Base-by-base conservation (phyloP, 257 asterid species). In the Fraxinus americana region DNA sequence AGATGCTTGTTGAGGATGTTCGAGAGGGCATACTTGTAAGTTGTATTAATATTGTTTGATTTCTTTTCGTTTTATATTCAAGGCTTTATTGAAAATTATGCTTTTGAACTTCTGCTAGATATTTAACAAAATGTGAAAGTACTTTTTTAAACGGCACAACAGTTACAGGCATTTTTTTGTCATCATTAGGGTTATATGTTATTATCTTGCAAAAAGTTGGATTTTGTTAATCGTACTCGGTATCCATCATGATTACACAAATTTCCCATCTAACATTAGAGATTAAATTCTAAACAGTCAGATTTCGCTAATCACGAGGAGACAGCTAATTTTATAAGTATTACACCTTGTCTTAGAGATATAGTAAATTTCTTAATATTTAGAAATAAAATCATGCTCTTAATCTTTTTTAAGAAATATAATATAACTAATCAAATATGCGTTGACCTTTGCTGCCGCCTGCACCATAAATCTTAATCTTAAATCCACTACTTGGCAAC, bases 11-110 rank as follows among this genome's bases (percentile, higher is more conserved):
- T 69, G 99, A 94, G 88, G 99, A 94, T 45, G 82, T 94, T 77
- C 90, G 81, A 79, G 99, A 94, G 82, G 98, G 98, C 45, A 91
- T 94, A 27, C 97, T 94, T 71, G 98, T 94, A 83, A 92, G 94
- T 85, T 78, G 75, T 35, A 19, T 59, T 69, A 25, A 13, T 71
- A 10, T 73, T 69, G 76, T 68, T 61, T 74, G 50, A 67, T 16
- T 52, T 45, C 25, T 77, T 77, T 77, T 48, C 36, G 11, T 21
- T 70, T 70, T 57, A 75, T 13, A 66, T 75, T n/a, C 36, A 54
- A 54, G 9, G 65, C 65, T 54, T 54, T n/a, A 19, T 54, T 4
- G 8, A 54, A 54, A 54, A 54, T 19, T 17, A 19, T 54, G 5
- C 57, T 48, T 48, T 48, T 48, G 57, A 48, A 48, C 57, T 48